These are phyloP conservation scores for Zalerion maritima DNA, from an alignment of 495 filamentous ascomycete species.

Conservation along the genomic window DNA sequence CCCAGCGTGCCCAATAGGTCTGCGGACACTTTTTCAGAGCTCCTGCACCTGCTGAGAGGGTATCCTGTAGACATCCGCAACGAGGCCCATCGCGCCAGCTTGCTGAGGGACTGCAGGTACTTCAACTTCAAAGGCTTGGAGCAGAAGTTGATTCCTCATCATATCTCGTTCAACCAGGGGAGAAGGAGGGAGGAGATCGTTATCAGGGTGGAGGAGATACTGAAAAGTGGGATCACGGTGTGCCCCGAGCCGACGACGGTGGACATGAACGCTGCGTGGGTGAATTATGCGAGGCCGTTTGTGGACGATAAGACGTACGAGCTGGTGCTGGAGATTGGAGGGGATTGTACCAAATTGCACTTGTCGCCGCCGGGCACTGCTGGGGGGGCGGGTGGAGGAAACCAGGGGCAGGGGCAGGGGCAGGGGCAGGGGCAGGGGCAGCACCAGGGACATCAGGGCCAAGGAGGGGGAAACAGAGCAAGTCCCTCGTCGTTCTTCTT, in stretches of 20 bases:
- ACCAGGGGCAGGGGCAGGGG: too few species aligned
- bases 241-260: constrained; percentile 24
- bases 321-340: constrained; percentile 66
- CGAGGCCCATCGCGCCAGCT: constrained; percentile 60
- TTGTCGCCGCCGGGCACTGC: constrained; percentile 29
- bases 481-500: too few species aligned
- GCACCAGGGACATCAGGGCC: too few species aligned
- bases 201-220: constrained; percentile 69
- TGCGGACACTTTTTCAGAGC: constrained; percentile 63
- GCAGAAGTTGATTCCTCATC: constrained; percentile 69
- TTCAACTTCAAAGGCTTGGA: constrained; percentile 86
- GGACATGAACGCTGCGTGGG: constrained; percentile 38
- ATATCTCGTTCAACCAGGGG: constrained; percentile 60
- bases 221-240: constrained; percentile 68
- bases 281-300: constrained; percentile 72
- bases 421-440: too few species aligned
- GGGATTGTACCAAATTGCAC: constrained; percentile 52
- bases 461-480: too few species aligned
- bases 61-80: constrained; percentile 69
- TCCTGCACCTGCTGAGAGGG: constrained; percentile 76
- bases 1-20: constrained; percentile 68
- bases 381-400: too few species aligned
- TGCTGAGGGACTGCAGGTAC: constrained; percentile 80
- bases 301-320: constrained; percentile 59
- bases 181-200: constrained; percentile 59